Evolutionary conservation across 1,139 yeast species (phyloP).

Genomic region (Pneumocystis oryctolagi): DNA sequence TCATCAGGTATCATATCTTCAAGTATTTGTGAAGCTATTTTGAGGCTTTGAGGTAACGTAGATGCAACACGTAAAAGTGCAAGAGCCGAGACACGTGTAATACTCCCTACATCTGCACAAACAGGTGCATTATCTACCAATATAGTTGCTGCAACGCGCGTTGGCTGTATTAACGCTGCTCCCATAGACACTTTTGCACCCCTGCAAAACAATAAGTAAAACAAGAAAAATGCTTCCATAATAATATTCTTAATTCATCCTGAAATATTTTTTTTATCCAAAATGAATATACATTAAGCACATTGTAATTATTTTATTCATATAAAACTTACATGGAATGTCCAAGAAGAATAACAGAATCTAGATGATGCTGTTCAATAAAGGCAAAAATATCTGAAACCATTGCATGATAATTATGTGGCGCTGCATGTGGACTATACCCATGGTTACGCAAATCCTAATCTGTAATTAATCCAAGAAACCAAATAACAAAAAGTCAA

Average conservation of each 20-base stretch:
- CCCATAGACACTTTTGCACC: slow-evolving; percentile 96
- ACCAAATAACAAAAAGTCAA: not conserved
- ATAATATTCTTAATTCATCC: not conserved
- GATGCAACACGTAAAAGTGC: not conserved
- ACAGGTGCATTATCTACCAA: slow-evolving; percentile 88
- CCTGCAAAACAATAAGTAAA: slow-evolving; percentile 11
- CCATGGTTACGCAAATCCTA: slow-evolving; percentile 81
- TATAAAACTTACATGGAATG: slow-evolving; percentile 52
- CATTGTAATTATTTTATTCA: too few species aligned
- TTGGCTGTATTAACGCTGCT: slow-evolving; percentile 54
- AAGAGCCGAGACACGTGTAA: not conserved
- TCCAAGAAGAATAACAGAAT: slow-evolving; percentile 58
- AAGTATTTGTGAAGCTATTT: slow-evolving; percentile 52
- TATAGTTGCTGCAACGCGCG: slow-evolving; percentile 46
- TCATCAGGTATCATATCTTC: slow-evolving; percentile 39
- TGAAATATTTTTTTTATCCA: not conserved
- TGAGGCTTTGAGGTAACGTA: slow-evolving; percentile 31
- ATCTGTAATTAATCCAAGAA: not conserved
- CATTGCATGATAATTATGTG: slow-evolving; percentile 67
- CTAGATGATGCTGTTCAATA: slow-evolving; percentile 34
- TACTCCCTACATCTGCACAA: slow-evolving; percentile 25
- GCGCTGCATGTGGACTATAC: slow-evolving; percentile 54
- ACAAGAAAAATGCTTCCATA: not conserved
- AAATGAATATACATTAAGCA: not conserved
- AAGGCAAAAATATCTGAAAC: slow-evolving; percentile 75